Base-by-base conservation (phyloP, 2,329 filamentous ascomycete species). In the Aspergillus hiratsukae region DNA sequence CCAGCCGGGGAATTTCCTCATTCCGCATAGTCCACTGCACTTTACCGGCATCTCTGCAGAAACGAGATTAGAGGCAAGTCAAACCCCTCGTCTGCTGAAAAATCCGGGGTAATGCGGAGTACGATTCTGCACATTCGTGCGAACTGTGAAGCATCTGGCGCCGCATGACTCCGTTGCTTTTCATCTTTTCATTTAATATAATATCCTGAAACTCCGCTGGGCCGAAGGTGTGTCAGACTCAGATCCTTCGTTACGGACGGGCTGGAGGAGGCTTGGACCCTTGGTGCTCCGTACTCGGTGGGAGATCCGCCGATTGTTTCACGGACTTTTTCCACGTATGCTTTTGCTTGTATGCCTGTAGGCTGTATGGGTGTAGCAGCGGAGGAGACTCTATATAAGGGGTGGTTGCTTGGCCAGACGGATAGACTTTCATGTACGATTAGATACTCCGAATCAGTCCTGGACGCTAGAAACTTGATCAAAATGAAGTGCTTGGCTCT, bases 401-500 rank as follows among this genome's bases (percentile, higher is more conserved):
- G 10, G 7, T 37, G 14, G 31, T 37, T 37, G 31, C 31, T 37
- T 37, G 2, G 31, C 31, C 31, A 17, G 31, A 37, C 14, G 31
- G 14, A 17, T 7, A 37, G 31, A 7, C 5, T 17, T 37, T 6
- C 14, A 37, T 17, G 14, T 37, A 37, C 31, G 6, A 37, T 37
- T 17, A 17, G 31, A 7, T 7, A 37, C 31, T 17, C 14, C 5
- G 31, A 37, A 37, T 37, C 5, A n/a, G 31, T 17, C 31, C 31
- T 37, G 4, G 17, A 17, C 17, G 5, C 5, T 37, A 19, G 10
- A 14, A 19, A 21, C 19, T 45, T 19, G 21, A 23, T 43, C 49
- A 56, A 49, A 31, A 69, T 70, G 66, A 68, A 65, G 56, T 55
- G 58, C 21, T 35, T 53, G 3, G 29, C 60, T 45, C 3, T 45